These are phyloP conservation scores for Plasmodium vinckei DNA, from an alignment of 169 alveolate species.

Conservation along the genomic window DNA sequence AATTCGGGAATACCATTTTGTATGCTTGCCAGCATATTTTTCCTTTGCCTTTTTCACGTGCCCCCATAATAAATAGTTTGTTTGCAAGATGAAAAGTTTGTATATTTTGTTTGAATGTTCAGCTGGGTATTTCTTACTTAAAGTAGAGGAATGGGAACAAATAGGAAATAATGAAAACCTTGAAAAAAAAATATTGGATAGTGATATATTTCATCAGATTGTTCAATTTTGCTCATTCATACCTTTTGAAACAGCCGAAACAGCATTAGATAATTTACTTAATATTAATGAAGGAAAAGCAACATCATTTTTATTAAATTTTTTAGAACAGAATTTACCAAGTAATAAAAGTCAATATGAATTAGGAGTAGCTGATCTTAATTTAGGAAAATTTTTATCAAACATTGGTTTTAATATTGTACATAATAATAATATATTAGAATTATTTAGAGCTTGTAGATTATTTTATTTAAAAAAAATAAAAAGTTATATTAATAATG, in stretches of 20 bases:
- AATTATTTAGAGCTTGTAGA: conserved; percentile 94
- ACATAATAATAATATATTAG: conserved; percentile 86
- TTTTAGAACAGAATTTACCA: conserved; percentile 91
- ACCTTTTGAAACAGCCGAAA: conserved; percentile 94
- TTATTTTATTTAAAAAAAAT: conserved; percentile 79
- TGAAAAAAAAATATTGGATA: conserved; percentile 88
- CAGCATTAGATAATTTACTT: conserved; percentile 93
- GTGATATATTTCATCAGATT: conserved; percentile 90
- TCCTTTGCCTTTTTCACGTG: neutral
- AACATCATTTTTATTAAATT: conserved; percentile 88
- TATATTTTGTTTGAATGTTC: conserved; percentile 93
- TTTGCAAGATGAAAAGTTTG: conserved; percentile 26
- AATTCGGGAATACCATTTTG: no score
- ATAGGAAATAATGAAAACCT: conserved; percentile 89
- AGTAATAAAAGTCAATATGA: conserved; percentile 86
- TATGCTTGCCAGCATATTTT: neutral
- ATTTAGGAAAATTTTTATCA: conserved; percentile 85
- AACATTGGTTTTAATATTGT: conserved; percentile 87
- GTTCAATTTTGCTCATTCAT: conserved; percentile 92
- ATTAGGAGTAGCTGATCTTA: conserved; percentile 90
- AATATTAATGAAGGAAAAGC: conserved; percentile 90
- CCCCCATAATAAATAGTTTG: no score
- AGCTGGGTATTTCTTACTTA: conserved; percentile 94
- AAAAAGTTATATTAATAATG: conserved; percentile 77
- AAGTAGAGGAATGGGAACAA: conserved; percentile 93